Conservation (phyloP, 176 grass and related monocot genomes). For the Pontederia paniculata region DNA sequence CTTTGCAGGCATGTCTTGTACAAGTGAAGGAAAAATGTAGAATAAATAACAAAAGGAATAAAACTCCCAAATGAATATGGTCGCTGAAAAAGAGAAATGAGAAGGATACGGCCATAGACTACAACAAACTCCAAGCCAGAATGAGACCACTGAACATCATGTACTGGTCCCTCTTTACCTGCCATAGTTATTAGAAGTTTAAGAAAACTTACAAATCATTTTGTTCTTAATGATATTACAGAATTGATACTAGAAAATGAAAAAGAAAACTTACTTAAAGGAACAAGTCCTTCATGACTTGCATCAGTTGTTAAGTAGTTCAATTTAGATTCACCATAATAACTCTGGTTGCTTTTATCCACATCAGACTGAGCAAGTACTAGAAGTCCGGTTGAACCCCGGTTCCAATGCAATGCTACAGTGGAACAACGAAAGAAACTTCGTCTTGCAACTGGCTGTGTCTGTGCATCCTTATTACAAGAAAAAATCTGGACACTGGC, state of each 20-base stretch:
- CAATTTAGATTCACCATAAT: slow-evolving; percentile 93
- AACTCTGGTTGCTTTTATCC: slow-evolving; percentile 98
- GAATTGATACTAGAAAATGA: neutral
- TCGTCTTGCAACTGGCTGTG: slow-evolving; percentile 59
- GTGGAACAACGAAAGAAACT: slow-evolving; percentile 86
- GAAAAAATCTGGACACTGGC: slow-evolving; percentile 85
- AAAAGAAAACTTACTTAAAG: slow-evolving; percentile 54
- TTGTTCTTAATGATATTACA: neutral
- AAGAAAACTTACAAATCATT: neutral
- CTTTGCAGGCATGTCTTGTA: slow-evolving; percentile 77
- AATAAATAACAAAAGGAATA: neutral
- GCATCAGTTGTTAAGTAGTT: slow-evolving; percentile 89
- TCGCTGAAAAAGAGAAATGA: slow-evolving; percentile 14
- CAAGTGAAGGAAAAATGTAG: slow-evolving; percentile 37
- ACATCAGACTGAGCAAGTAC: slow-evolving; percentile 74
- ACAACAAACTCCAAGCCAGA: slow-evolving; percentile 81
- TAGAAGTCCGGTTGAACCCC: slow-evolving; percentile 63
- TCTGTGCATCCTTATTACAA: slow-evolving; percentile 62
- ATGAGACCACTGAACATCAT: slow-evolving; percentile 83
- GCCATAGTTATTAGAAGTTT: neutral
- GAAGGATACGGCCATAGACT: slow-evolving; percentile 85
- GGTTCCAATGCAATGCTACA: slow-evolving; percentile 76
- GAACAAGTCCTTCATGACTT: slow-evolving; percentile 77
- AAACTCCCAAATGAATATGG: neutral
- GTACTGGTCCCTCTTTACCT: slow-evolving; percentile 87